These are phyloP conservation scores for Agaricus blazei DNA, from an alignment of 768 basidiomycete genomes.

Conservation along the genomic window DNA sequence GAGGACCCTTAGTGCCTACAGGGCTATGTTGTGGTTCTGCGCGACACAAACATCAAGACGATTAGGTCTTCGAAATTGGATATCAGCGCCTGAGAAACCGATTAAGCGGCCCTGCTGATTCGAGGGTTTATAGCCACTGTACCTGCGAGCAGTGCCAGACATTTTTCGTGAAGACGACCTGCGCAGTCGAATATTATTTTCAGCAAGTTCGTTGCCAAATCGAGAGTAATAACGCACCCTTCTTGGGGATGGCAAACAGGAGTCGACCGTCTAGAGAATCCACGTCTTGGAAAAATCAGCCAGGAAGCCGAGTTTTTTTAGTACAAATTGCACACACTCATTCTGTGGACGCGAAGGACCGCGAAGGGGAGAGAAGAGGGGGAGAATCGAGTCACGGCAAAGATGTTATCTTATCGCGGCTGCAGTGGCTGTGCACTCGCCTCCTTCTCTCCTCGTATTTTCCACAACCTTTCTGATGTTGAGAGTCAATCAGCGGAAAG, in stretches of 20 bases:
- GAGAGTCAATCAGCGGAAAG: constrained; percentile 6
- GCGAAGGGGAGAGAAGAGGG: background rate
- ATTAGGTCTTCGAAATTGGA: constrained; percentile 85
- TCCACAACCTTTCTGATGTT: background rate
- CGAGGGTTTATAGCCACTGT: constrained; percentile 15
- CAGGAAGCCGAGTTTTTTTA: constrained; percentile 4
- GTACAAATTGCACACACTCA: constrained; percentile 9
- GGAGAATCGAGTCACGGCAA: constrained; percentile 6
- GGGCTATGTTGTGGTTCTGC: constrained; percentile 87
- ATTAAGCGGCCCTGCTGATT: background rate
- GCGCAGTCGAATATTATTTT: background rate
- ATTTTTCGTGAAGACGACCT: constrained; percentile 92
- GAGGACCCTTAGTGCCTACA: constrained; percentile 50
- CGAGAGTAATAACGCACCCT: constrained; percentile 49
- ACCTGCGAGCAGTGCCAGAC: constrained; percentile 82
- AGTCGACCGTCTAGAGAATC: constrained; percentile 80
- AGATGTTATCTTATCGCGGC: constrained; percentile 7
- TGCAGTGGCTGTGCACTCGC: constrained; percentile 9
- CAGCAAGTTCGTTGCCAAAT: background rate
- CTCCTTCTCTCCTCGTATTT: background rate
- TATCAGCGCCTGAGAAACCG: constrained; percentile 71
- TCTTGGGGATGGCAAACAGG: constrained; percentile 96
- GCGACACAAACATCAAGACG: constrained; percentile 93
- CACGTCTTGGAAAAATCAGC: constrained; percentile 36
- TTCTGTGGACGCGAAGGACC: background rate